Base-by-base conservation (phyloP, 352 stramenopile species). In the Phytophthora fragariaefolia region DNA sequence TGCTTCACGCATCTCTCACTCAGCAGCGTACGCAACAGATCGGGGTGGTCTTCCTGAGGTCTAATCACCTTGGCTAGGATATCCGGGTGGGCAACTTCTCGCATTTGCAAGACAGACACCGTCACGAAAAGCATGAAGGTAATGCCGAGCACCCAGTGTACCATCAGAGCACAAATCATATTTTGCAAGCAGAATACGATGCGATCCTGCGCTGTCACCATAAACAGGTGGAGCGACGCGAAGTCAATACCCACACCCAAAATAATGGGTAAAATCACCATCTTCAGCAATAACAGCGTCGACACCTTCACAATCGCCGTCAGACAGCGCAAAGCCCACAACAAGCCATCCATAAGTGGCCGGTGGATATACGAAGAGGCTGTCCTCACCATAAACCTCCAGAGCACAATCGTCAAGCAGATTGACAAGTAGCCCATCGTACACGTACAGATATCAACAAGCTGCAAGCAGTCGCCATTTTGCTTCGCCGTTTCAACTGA, bases 81-180 rank as follows among this genome's bases (percentile, higher is more conserved):
- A 65, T 98, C 95, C 8, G 96, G 96, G 60, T 99, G 96, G 15
- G 95, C 79, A 28, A 99, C 95, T 78, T 99, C 96, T 20, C 96
- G 88, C 30, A 99, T 75, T 73, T 98, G 95, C 12, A 98, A 77
- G 13, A 98, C 90, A 13, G 93, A 97, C 2, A 99, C 96, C 0
- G 97, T 99, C 36, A 99, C 95, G 45, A 98, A 93, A 10, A 99
- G 84, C 97, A 99, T 99, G 65, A 99, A 98, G 4, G 92, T 98
- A 59, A 99, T 99, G 26, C 96, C 97, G 27, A 97, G 79, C 6
- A 99, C 96, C 97, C 97, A 99, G 69, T 99, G 96, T 22, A 99
- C 74, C 59, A 99, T 91, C 24, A 98, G 66, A 26, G 96, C 87
- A 27, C 94, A 96, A 58, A 98, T 80, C 85, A 95, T 96, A 53